phyloP scores from a whole-genome alignment of 495 filamentous ascomycete genomes.

The Penicillium steckii region DNA sequence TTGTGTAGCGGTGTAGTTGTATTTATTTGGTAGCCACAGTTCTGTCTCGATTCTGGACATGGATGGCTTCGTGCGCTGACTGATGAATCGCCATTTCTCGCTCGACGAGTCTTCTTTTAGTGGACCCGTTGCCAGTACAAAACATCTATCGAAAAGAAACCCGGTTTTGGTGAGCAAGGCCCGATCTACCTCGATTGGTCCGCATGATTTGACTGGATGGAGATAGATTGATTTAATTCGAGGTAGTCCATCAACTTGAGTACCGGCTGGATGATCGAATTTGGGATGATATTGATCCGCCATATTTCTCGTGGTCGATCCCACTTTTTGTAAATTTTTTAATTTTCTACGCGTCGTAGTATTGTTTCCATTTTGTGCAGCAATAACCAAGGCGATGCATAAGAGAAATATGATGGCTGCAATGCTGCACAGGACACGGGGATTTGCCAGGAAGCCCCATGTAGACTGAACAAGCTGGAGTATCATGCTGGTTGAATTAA shows the following conservation, averaged over 20 bases:
- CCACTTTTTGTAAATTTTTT: not conserved
- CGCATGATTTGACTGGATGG: slow-evolving; percentile 22
- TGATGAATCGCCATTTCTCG: slow-evolving; percentile 21
- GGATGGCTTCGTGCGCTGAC: slow-evolving; percentile 21
- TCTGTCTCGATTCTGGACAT: slow-evolving; percentile 19
- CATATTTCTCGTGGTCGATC: not conserved
- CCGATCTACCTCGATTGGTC: slow-evolving; percentile 8
- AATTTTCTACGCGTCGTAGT: slow-evolving; percentile 1
- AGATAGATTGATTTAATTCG: slow-evolving; percentile 16
- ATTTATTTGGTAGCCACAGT: slow-evolving; percentile 9
- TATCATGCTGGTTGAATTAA: not conserved
- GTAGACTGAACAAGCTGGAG: not conserved
- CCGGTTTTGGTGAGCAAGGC: slow-evolving; percentile 17
- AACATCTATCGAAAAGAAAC: slow-evolving; percentile 16
- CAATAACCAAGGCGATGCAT: not conserved
- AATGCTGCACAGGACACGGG: not conserved
- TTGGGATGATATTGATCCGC: not conserved
- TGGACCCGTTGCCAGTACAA: slow-evolving; percentile 8
- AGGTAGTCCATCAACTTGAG: not conserved
- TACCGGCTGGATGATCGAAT: slow-evolving; percentile 1
- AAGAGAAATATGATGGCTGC: not conserved
- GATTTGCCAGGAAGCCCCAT: not conserved
- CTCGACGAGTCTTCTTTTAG: not conserved
- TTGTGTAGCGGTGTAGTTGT: slow-evolving; percentile 1
- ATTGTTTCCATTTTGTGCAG: slow-evolving; percentile 6